Conservation (phyloP, 116 monocot species). For the Papilionanthe hybrid region DNA sequence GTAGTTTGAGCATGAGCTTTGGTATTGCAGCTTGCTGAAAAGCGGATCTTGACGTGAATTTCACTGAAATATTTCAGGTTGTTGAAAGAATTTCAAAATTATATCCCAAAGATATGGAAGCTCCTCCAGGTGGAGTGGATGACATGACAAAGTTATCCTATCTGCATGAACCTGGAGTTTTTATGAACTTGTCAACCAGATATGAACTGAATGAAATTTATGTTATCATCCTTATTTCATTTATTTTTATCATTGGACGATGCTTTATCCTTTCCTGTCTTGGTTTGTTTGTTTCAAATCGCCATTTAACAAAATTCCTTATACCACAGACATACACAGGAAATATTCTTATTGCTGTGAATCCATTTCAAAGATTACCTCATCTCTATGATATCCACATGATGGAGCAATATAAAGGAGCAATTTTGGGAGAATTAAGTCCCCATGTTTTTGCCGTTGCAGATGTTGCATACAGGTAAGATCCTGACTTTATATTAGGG, state of each 20-base stretch:
- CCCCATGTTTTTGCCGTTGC: slow-evolving; percentile 99
- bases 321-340: slow-evolving; percentile 90
- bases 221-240: slow-evolving; percentile 12
- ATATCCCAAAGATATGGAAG: slow-evolving; percentile 96
- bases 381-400: slow-evolving; percentile 90
- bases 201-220: slow-evolving; percentile 98
- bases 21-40: background rate
- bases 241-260: slow-evolving; percentile 4
- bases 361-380: slow-evolving; percentile 97
- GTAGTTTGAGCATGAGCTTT: background rate
- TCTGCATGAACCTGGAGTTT: slow-evolving; percentile 94
- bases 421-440: slow-evolving; percentile 92
- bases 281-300: background rate
- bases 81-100: slow-evolving; percentile 65
- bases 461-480: slow-evolving; percentile 92
- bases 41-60: slow-evolving; percentile 10
- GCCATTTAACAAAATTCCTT: slow-evolving; percentile 3
- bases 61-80: slow-evolving; percentile 35
- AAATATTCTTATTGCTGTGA: slow-evolving; percentile 97
- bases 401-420: slow-evolving; percentile 99
- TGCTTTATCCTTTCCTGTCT: background rate
- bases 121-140: slow-evolving; percentile 94
- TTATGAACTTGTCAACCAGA: slow-evolving; percentile 86
- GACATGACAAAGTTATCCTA: slow-evolving; percentile 99
- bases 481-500: background rate